Evolutionary conservation across 2,329 filamentous ascomycete genomes (phyloP), one percentile per base, ranked within the genome.

Genomic region (Pseudohalonectria lignicola): DNA sequence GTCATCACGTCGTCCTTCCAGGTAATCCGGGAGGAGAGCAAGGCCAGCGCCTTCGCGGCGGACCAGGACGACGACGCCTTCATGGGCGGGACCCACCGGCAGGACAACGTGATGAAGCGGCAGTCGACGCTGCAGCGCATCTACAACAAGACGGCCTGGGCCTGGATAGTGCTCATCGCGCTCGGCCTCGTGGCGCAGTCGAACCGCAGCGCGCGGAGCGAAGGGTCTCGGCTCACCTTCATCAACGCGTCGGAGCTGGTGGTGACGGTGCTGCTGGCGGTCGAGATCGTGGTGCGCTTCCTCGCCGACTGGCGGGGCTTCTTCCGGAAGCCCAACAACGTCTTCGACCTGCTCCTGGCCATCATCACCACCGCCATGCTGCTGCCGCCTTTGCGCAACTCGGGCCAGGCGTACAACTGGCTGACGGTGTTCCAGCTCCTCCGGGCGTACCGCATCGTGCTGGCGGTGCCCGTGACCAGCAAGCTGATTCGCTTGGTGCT

Each of bases 1-100:
- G 92, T 98, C 51, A 98, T 98, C 54, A 98, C 92, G 0, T 94
- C 92, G 5, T 95, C 90, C 1, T 98, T 98, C 53, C 92, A 98
- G 56, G 85, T 98, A 47, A 98, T 98, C 49, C 78, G 92, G 45
- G 93, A 98, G 63, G 92, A 98, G 56, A 94, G 86, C 61, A 88
- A 83, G 58, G 79, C 82, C 23, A 95, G 88, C 62, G 92, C 93
- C 3, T 98, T 98, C 57, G 88, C 87, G 4, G 77, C 78, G 11
- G 76, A 86, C 41, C 73, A 85, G 29, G 72, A 73, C 44, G 59
- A 57, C 4, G 29, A 15, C 19, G 32, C 43, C 12, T 49, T 60
- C 2, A 41, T 57, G 12, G n/a, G n/a, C n/a, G n/a, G n/a, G n/a
- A 52, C 56, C 36, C 50, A 49, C 28, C 53, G 42, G 42, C 55